A percentile compares a stretch with the other conserved stretches of the same genome.
phyloP scores from a whole-genome alignment of 208 protist genomes.

The Acanthamoeba castellanii region DNA sequence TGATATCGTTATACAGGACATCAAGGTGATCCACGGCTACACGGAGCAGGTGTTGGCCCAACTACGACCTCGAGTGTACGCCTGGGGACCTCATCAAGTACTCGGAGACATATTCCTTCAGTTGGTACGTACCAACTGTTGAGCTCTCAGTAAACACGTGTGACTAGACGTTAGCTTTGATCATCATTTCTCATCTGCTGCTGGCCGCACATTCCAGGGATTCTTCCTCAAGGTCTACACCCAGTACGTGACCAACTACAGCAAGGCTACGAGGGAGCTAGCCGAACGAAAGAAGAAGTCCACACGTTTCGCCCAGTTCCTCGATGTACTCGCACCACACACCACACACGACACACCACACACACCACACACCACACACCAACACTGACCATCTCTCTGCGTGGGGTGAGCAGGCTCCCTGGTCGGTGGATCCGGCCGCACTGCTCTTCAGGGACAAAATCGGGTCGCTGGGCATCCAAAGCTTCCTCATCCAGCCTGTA shows the following conservation, averaged over 20 bases:
- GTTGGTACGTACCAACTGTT: background rate
- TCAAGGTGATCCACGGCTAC: slow-evolving; percentile 15
- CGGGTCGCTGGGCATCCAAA: background rate
- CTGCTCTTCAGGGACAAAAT: background rate
- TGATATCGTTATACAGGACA: background rate
- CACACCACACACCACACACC: background rate
- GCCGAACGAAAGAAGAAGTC: background rate
- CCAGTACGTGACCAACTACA: slow-evolving; percentile 18
- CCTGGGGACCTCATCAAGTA: background rate
- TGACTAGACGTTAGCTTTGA: too few species aligned
- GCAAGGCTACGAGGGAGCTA: background rate
- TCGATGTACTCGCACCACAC: background rate
- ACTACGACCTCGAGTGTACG: background rate
- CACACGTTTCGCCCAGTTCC: background rate
- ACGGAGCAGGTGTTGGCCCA: background rate
- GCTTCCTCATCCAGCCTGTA: slow-evolving; percentile 17
- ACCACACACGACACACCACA: too few species aligned
- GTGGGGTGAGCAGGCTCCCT: background rate
- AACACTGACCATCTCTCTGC: background rate
- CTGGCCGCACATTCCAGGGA: background rate
- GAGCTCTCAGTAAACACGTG: background rate
- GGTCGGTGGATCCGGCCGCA: background rate
- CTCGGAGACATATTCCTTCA: slow-evolving; percentile 2
- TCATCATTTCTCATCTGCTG: too few species aligned
- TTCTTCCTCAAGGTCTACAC: slow-evolving; percentile 28